Evolutionary conservation across 805 yeast species (phyloP), one percentile per base, ranked within the genome.

Genomic region (Starmerella ratchasimensis): DNA sequence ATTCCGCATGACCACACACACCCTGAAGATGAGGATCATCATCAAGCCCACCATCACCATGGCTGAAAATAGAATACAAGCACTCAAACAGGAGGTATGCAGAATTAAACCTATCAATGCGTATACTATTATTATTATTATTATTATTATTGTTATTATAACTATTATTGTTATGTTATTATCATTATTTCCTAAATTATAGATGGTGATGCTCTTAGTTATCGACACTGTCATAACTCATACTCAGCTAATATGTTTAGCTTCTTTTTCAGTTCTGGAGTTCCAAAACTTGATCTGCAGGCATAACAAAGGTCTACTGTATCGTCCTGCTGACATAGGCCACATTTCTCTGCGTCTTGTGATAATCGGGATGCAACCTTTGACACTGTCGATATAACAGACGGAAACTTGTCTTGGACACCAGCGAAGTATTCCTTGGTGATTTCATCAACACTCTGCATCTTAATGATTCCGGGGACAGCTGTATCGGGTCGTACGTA

Each of bases 331-430:
- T 35, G 38, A 35, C 52, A 51, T 14, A 51, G 27, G 1, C 29
- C 30, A 28, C 55, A 51, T 8, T 31, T 36, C 31, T 51, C 54
- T 2, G 47, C 33, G 10, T 29, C 25, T 18, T 46, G 50, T n/a
- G 46, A 39, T 3, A 86, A 59, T 54, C 88, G 84, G 33, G 76
- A 76, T 4, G 90, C 94, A 0, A 94, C 84, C 47, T 81, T 76
- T 11, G 84, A 84, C 16, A 88, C 96, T 0, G 97, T 86, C 0
- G 95, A 79, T 3, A 86, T 84, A 2, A 88, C 80, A 39, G 88
- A 81, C 0, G 94, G 84, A 53, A 84, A 84, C 13, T 75, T 84
- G 5, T 67, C 66, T 51, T 82, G 94, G 18, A 86, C 72, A 24
- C 67, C 65, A 22, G 63, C 67, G 49, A 82, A 82, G 56, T 88